These are phyloP conservation scores for Wickerhamiella musiphila DNA, from an alignment of 805 yeast genomes.

Conservation along the genomic window DNA sequence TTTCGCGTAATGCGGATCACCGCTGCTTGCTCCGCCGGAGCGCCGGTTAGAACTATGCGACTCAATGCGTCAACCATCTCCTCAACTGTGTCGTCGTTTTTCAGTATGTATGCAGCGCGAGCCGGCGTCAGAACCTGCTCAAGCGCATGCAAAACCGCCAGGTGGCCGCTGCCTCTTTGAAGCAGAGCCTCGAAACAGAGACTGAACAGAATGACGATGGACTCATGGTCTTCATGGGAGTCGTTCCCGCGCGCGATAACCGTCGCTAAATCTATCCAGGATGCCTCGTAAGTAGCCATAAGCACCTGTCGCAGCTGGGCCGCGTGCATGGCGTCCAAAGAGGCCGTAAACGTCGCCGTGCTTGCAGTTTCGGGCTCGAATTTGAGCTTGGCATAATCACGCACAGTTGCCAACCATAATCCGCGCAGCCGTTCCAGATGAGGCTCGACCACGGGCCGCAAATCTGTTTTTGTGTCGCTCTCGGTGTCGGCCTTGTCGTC, in stretches of 20 bases:
- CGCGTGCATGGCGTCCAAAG: slow-evolving; percentile 21
- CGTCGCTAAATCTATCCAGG: slow-evolving; percentile 65
- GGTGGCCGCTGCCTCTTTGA: slow-evolving; percentile 21
- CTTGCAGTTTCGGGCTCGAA: slow-evolving; percentile 29
- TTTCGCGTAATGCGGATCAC: slow-evolving; percentile 42
- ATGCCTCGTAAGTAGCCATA: slow-evolving; percentile 31
- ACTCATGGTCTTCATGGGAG: slow-evolving; percentile 31
- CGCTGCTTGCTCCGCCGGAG: slow-evolving; percentile 28
- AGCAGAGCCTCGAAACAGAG: slow-evolving; percentile 66
- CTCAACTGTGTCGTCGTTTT: slow-evolving; percentile 48
- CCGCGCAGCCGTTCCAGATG: slow-evolving; percentile 48
- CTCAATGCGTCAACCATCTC: slow-evolving; percentile 68
- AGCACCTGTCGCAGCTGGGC: slow-evolving; percentile 24
- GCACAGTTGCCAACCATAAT: slow-evolving; percentile 59
- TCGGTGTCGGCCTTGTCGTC: too few relatives aligned
- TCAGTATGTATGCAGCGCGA: slow-evolving; percentile 36
- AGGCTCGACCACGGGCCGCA: slow-evolving; percentile 27
- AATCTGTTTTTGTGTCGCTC: slow-evolving; percentile 15
- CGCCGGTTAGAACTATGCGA: slow-evolving; percentile 44
- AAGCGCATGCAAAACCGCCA: slow-evolving; percentile 32
- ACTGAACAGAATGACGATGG: slow-evolving; percentile 46
- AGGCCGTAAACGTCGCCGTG: slow-evolving; percentile 12
- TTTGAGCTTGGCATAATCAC: slow-evolving; percentile 55
- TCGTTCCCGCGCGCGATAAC: slow-evolving; percentile 56
- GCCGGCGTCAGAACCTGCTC: slow-evolving; percentile 38